These are phyloP conservation scores for Trypanosoma cruzi DNA, from an alignment of 208 protist genomes.

Conservation along the genomic window DNA sequence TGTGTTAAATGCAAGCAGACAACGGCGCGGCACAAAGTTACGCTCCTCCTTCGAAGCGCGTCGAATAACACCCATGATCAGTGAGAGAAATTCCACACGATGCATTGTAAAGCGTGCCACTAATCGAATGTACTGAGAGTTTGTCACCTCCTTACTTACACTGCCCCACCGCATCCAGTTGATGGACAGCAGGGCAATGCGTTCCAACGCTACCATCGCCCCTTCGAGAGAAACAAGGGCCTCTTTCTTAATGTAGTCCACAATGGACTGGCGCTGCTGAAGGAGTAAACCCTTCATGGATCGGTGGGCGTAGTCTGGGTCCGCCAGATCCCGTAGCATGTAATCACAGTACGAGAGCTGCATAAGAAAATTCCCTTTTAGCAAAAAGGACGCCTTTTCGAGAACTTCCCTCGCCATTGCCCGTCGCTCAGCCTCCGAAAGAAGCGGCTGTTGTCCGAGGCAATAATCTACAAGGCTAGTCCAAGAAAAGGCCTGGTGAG, in stretches of 20 bases:
- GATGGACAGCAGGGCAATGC: constrained; percentile 60
- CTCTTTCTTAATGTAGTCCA: constrained; percentile 47
- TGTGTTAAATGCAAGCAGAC: constrained; percentile 75
- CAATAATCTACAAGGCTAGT: constrained; percentile 31
- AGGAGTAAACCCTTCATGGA: constrained; percentile 44
- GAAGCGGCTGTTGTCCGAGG: constrained; percentile 27
- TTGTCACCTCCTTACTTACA: constrained; percentile 29
- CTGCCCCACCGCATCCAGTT: constrained; percentile 86
- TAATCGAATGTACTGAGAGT: constrained; percentile 48
- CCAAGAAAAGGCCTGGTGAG: constrained; percentile 56
- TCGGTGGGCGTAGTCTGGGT: constrained; percentile 30
- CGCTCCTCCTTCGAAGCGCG: constrained; percentile 18
- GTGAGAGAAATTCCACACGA: constrained; percentile 74
- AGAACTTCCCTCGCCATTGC: constrained; percentile 22
- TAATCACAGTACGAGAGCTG: constrained; percentile 31
- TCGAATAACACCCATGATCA: constrained; percentile 62
- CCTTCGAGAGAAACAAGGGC: not conserved
- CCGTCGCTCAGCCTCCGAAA: constrained; percentile 27
- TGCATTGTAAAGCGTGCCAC: constrained; percentile 87
- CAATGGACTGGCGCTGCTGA: constrained; percentile 37
- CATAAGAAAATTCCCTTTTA: constrained; percentile 26
- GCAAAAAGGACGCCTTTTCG: constrained; percentile 29
- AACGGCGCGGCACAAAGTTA: constrained; percentile 26
- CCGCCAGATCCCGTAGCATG: constrained; percentile 27
- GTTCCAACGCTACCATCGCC: constrained; percentile 47